Evolutionary conservation across 2,329 filamentous ascomycete species (phyloP), one percentile per base, ranked within the genome.

Genomic region (Paraphaeosphaeria minitans): DNA sequence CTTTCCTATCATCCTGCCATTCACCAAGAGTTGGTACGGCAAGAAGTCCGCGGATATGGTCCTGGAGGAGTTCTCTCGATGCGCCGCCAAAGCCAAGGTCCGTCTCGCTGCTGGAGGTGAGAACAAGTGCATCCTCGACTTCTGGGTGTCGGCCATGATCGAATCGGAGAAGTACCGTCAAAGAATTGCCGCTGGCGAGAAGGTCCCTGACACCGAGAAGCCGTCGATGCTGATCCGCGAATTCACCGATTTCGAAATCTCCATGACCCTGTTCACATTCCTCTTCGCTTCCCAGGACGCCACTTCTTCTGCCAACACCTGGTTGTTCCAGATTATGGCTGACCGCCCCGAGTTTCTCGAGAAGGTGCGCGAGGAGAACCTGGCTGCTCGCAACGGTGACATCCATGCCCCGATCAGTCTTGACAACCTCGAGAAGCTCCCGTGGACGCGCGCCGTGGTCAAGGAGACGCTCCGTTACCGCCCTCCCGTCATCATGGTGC

Each of bases 271-370:
- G 72, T 97, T 97, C 81, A 96, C 94, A 51, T 97, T 98, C 83
- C 84, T 98, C 61, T 98, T 98, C 79, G 94, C 95, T 61, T 97
- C 93, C 3, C 95, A 98, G 80, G 95, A 99, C 77, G 95, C 95
- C 66, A 97, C 95, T 62, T 95, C 90, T 80, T 96, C 92, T 72
- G 94, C 95, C 61, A 88, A 86, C 71, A 97, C 93, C 54, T 98
- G 95, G 93, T 81, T 98, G 64, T 97, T 97, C 84, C 95, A 99
- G 81, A 86, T 92, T 71, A 89, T 92, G 82, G 93, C 95, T 48
- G 92, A 98, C 80, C 89, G 93, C 64, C 94, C 94, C n/a, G 94
- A 98, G 60, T 84, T 96, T 55, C 84, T 98, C 55, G 91, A 94
- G 73, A 92, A 92, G 69, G 86, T 99, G 56, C 91, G 94, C 47